phyloP scores from a whole-genome alignment of 208 protist genomes.

The Perkinsela sp. region DNA sequence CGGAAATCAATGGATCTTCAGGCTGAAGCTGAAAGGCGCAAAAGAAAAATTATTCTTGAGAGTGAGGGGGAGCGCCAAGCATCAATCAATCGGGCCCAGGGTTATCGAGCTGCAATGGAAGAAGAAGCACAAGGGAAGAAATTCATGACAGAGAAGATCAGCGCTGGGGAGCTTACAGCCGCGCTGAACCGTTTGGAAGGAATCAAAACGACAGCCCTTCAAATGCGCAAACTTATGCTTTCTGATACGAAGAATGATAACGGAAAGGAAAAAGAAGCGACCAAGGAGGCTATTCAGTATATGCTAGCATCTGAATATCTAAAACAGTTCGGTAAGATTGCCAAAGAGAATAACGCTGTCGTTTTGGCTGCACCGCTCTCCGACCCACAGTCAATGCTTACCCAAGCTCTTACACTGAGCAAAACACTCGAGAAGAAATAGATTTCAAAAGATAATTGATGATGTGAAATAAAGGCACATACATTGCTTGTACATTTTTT shows the following conservation, averaged over 20 bases:
- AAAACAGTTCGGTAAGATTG: conserved; percentile 55
- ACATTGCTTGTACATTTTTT: too few relatives aligned
- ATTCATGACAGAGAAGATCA: conserved; percentile 11
- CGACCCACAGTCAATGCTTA: conserved; percentile 55
- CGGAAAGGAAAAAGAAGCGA: conserved; percentile 12
- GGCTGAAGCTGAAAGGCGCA: conserved; percentile 75
- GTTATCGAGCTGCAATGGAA: conserved; percentile 37
- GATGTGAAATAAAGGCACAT: too few relatives aligned
- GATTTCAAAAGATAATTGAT: too few relatives aligned
- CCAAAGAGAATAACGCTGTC: conserved; percentile 69
- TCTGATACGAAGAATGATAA: conserved; percentile 23
- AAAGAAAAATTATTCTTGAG: conserved; percentile 72
- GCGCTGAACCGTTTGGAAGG: not conserved
- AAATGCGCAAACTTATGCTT: conserved; percentile 20
- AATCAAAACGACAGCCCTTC: conserved; percentile 9
- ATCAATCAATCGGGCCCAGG: conserved; percentile 60
- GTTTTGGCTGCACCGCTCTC: conserved; percentile 64
- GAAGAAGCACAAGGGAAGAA: conserved; percentile 55
- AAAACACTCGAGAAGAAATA: too few relatives aligned
- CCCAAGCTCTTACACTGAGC: conserved; percentile 44
- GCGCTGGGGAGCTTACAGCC: not conserved
- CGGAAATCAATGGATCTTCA: conserved; percentile 82
- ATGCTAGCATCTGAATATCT: conserved; percentile 70
- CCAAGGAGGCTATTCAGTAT: conserved; percentile 31
- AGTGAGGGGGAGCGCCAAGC: conserved; percentile 63